phyloP scores from a whole-genome alignment of 805 yeast species.

The Metschnikowia cerradonensis region DNA sequence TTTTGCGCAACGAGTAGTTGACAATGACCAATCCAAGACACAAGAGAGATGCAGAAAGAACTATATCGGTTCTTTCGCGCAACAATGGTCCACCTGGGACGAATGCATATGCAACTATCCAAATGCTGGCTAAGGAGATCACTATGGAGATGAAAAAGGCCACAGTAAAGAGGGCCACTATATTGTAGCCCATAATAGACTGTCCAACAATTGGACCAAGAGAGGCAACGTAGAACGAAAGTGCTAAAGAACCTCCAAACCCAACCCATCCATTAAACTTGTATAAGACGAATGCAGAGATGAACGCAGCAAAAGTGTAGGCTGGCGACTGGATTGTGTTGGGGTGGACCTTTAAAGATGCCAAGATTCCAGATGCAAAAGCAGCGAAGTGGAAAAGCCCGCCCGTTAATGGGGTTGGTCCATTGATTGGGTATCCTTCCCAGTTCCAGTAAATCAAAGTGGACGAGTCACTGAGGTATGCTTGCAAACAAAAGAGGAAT shows the following conservation, averaged over 20 bases:
- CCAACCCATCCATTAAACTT: slow-evolving; percentile 64
- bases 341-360: slow-evolving; percentile 25
- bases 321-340: slow-evolving; percentile 19
- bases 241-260: slow-evolving; percentile 64
- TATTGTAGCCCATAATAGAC: slow-evolving; percentile 50
- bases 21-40: slow-evolving; percentile 52
- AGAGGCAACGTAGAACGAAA: slow-evolving; percentile 58
- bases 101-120: slow-evolving; percentile 98
- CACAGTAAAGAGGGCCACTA: slow-evolving; percentile 50
- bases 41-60: slow-evolving; percentile 54
- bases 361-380: slow-evolving; percentile 50
- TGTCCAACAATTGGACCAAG: slow-evolving; percentile 59
- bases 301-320: slow-evolving; percentile 41
- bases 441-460: slow-evolving; percentile 92
- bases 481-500: slow-evolving; percentile 63
- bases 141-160: slow-evolving; percentile 49
- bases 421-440: slow-evolving; percentile 87
- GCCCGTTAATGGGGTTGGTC: slow-evolving; percentile 85
- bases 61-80: slow-evolving; percentile 83
- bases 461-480: slow-evolving; percentile 78
- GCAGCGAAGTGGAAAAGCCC: slow-evolving; percentile 63
- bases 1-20: slow-evolving; percentile 29
- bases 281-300: slow-evolving; percentile 51
- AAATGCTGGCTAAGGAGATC: slow-evolving; percentile 76
- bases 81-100: slow-evolving; percentile 90